Conservation (phyloP, 768 basidiomycete species). For the Lentinula edodes region DNA sequence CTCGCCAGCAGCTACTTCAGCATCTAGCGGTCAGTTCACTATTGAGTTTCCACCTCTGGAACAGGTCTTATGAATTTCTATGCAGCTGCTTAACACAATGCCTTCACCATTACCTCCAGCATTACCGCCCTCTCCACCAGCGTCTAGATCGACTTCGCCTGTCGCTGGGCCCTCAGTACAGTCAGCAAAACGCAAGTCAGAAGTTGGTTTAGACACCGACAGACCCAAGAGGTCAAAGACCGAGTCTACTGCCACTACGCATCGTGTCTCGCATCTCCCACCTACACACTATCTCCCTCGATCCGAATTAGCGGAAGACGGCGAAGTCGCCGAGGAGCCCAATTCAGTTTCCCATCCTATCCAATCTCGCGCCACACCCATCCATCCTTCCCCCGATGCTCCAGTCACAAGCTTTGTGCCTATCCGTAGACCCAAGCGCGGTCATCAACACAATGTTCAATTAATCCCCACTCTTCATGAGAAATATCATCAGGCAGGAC, state of each 20-base stretch:
- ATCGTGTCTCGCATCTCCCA: slow-evolving; percentile 11
- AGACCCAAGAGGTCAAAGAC: slow-evolving; percentile 42
- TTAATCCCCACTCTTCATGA: slow-evolving; percentile 39
- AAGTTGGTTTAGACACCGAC: slow-evolving; percentile 32
- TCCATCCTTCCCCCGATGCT: slow-evolving; percentile 13
- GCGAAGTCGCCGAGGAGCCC: slow-evolving; percentile 47
- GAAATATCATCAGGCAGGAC: slow-evolving; percentile 64
- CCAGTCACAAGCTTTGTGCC: slow-evolving; percentile 39
- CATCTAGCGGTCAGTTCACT: slow-evolving; percentile 35
- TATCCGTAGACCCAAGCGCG: slow-evolving; percentile 63
- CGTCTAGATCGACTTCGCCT: slow-evolving; percentile 44
- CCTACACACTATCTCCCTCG: slow-evolving; percentile 20
- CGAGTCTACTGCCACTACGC: slow-evolving; percentile 14
- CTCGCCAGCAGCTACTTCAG: slow-evolving; percentile 42
- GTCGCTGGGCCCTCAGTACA: slow-evolving; percentile 27
- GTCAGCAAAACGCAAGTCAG: slow-evolving; percentile 38
- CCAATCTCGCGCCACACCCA: slow-evolving; percentile 12
- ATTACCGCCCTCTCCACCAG: slow-evolving; percentile 47
- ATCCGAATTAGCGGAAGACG: slow-evolving; percentile 46
- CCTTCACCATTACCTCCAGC: slow-evolving; percentile 36
- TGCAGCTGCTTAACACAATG: slow-evolving; percentile 38
- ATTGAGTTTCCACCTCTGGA: slow-evolving; percentile 5
- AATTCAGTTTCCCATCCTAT: slow-evolving; percentile 15
- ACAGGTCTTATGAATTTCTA: slow-evolving; percentile 10
- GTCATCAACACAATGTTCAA: slow-evolving; percentile 30